Conservation (phyloP, 257 asterid species). For the Solanum arcanum region DNA sequence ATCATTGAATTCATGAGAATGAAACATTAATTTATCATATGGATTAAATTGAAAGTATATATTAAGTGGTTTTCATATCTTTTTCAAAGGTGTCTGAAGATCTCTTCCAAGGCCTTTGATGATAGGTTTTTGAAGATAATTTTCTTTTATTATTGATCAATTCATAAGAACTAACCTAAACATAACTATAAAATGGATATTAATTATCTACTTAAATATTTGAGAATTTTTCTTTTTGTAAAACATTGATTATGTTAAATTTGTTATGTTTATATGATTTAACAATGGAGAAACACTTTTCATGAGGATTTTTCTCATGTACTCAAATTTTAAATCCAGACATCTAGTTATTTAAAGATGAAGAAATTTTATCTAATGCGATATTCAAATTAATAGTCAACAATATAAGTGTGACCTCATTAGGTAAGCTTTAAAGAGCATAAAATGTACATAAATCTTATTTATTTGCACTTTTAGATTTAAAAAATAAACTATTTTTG, state of each 20-base stretch:
- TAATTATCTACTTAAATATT: background rate
- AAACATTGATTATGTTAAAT: background rate
- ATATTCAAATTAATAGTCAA: background rate
- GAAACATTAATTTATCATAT: background rate
- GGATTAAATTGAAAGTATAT: background rate
- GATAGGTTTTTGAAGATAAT: background rate
- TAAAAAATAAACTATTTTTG: too few relatives aligned
- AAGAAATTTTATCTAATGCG: background rate
- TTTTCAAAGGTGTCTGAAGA: background rate
- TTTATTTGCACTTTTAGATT: too few relatives aligned
- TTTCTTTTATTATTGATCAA: background rate
- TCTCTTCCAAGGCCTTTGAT: background rate
- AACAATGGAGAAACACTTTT: background rate
- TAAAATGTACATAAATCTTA: too few relatives aligned
- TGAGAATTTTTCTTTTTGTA: background rate
- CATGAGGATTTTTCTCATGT: background rate
- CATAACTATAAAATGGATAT: background rate
- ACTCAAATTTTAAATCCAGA: background rate
- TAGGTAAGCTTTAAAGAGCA: too few relatives aligned
- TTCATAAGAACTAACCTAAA: background rate
- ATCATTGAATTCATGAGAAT: background rate
- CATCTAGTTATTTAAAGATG: background rate
- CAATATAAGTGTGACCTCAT: background rate
- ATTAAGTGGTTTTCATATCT: background rate
- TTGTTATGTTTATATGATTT: background rate